Evolutionary conservation across 805 yeast genomes (phyloP), one percentile per base, ranked within the genome.

Genomic region (Candida piceae): DNA sequence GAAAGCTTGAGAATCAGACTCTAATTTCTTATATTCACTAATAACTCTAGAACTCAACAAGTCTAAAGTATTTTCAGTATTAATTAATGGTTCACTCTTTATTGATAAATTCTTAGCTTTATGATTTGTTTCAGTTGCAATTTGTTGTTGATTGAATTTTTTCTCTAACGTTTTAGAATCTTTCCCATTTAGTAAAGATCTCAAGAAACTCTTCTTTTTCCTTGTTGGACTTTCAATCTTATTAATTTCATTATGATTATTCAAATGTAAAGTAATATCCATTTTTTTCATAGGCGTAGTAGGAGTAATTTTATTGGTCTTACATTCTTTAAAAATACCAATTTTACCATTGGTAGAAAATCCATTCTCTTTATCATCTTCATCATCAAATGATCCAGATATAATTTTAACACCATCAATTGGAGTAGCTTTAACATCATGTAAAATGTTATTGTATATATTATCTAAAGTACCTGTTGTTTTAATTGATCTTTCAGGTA

Each of bases 231-330:
- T 27, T 32, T 30, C 8, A 7, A 7, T 20, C 8, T 20, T 20
- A 7, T 6, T 7, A 7, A 20, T 20, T 20, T 20, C 22, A 20
- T 20, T 9, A 20, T n/a, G n/a, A n/a, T n/a, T n/a, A n/a, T n/a
- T n/a, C n/a, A 20, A 20, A 20, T 20, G 8, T 6, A 26, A n/a
- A 6, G 5, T 55, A 28, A 67, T 44, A 24, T 74, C 80, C 70
- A 78, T 70, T 44, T 74, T 78, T 52, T 73, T 80, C 7, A 76
- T 77, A 0, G 86, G 89, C 1, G 88, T 80, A 3, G 80, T 75
- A 3, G 89, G 87, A 6, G 76, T 58, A 11, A 83, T 67, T 23
- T 51, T 44, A 47, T 57, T 31, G 46, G 70, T 58, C 50, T 66
- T 49, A 52, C 78, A 52, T 42, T 70, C 53, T 39, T 57, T 26